phyloP scores from a whole-genome alignment of 1,139 yeast genomes.

The Pichia sp. region DNA sequence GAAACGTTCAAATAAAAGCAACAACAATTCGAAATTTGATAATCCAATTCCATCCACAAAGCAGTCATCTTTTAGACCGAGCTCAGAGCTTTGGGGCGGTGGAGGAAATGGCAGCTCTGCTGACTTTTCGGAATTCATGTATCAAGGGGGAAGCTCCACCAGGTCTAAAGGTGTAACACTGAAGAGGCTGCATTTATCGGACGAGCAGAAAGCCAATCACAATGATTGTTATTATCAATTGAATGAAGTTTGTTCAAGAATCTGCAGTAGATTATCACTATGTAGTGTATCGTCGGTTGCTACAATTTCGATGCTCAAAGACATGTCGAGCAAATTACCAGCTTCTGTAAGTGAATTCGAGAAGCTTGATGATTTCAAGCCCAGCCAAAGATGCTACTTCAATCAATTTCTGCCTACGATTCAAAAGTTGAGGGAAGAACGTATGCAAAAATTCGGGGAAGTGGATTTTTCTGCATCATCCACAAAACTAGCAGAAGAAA shows the following conservation, averaged over 20 bases:
- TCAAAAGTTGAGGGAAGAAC: slow-evolving; percentile 25
- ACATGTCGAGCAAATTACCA: slow-evolving; percentile 51
- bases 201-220: neutral
- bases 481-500: neutral
- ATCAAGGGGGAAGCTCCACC: too few relatives aligned
- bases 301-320: slow-evolving; percentile 41
- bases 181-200: neutral
- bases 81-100: slow-evolving; percentile 8
- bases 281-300: slow-evolving; percentile 36
- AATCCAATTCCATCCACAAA: slow-evolving; percentile 1
- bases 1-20: neutral
- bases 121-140: neutral
- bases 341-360: slow-evolving; percentile 43
- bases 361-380: slow-evolving; percentile 32
- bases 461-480: neutral
- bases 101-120: neutral
- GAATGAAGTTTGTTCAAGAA: slow-evolving; percentile 35
- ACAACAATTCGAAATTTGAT: neutral
- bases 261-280: slow-evolving; percentile 35
- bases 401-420: slow-evolving; percentile 38
- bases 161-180: neutral
- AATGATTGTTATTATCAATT: slow-evolving; percentile 34
- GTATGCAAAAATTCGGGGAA: slow-evolving; percentile 8
- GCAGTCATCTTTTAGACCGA: slow-evolving; percentile 12
- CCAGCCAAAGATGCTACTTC: slow-evolving; percentile 36